Conservation (phyloP, 768 basidiomycete species). For the Russula lepida region DNA sequence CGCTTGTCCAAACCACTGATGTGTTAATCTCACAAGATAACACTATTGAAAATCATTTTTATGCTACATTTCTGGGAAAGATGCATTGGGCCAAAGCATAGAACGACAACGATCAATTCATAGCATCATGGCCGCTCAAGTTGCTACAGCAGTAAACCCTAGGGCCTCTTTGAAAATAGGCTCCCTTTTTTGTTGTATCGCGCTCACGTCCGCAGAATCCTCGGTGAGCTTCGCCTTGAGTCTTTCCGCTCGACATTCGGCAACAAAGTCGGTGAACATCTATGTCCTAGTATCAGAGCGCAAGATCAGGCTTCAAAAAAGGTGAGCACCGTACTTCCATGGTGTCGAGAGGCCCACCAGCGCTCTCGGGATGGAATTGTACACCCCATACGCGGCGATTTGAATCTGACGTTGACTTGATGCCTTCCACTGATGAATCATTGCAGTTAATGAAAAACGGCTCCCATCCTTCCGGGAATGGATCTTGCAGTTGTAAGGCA, state of each 20-base stretch:
- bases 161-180: slow-evolving; percentile 15
- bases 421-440: slow-evolving; percentile 97
- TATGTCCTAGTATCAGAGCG: slow-evolving; percentile 24
- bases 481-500: slow-evolving; percentile 87
- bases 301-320: neutral
- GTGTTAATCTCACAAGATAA: neutral
- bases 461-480: slow-evolving; percentile 95
- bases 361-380: slow-evolving; percentile 98
- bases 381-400: slow-evolving; percentile 96
- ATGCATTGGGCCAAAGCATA: neutral
- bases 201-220: slow-evolving; percentile 23
- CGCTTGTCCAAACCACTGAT: neutral
- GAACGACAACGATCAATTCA: neutral
- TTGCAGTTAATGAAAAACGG: slow-evolving; percentile 99
- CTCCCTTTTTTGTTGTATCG: slow-evolving; percentile 19
- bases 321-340: slow-evolving; percentile 60
- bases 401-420: slow-evolving; percentile 86
- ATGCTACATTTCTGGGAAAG: neutral
- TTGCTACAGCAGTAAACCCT: slow-evolving; percentile 25
- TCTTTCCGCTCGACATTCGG: slow-evolving; percentile 64
- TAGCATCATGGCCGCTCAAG: slow-evolving; percentile 17
- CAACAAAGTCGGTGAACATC: slow-evolving; percentile 94
- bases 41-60: neutral
- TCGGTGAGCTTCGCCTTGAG: slow-evolving; percentile 24
- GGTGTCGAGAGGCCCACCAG: slow-evolving; percentile 96